A percentile compares a stretch with the other conserved stretches of the same genome.
Evolutionary conservation across 495 filamentous ascomycete genomes (phyloP).

Genomic region (Sporormia fimetaria): DNA sequence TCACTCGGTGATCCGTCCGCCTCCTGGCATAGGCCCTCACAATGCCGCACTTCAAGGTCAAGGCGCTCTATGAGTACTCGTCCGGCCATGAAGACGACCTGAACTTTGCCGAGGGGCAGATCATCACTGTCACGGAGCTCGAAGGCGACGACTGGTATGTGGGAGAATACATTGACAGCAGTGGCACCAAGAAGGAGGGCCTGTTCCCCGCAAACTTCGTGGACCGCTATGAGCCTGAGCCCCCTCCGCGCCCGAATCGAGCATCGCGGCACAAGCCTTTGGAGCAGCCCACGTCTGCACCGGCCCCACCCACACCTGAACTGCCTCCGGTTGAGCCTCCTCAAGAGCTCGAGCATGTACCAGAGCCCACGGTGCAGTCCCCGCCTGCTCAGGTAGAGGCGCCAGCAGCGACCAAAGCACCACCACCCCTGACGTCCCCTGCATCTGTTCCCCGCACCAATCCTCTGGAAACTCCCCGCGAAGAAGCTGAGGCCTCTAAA

Average conservation of each 20-base stretch:
- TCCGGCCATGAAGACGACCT: constrained; percentile 93
- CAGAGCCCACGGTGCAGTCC: constrained; percentile 29
- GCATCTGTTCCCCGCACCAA: constrained; percentile 7
- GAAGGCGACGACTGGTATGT: constrained; percentile 94
- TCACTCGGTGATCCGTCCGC: constrained; percentile 4
- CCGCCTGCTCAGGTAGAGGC: constrained; percentile 22
- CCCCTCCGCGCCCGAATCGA: constrained; percentile 74
- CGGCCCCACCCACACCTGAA: constrained; percentile 18
- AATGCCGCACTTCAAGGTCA: constrained; percentile 74
- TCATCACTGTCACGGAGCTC: constrained; percentile 83
- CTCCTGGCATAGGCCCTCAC: constrained; percentile 3
- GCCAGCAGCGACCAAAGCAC: constrained; percentile 9
- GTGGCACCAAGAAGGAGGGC: constrained; percentile 65
- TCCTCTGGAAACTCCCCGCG: constrained; percentile 8
- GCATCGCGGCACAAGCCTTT: constrained; percentile 55
- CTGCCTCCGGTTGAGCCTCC: constrained; percentile 23
- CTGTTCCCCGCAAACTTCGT: constrained; percentile 98
- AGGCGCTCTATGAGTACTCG: constrained; percentile 83
- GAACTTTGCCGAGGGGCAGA: constrained; percentile 68
- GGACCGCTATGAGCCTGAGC: constrained; percentile 81
- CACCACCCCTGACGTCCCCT: constrained; percentile 14
- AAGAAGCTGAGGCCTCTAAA: constrained; percentile 36
- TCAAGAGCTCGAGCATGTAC: constrained; percentile 34
- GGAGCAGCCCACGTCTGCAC: constrained; percentile 41
- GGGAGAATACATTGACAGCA: constrained; percentile 72